Percentiles rank a stretch among this genome's conserved stretches.
phyloP scores from a whole-genome alignment of 768 basidiomycete species.

The Psilocybe tampanensis region DNA sequence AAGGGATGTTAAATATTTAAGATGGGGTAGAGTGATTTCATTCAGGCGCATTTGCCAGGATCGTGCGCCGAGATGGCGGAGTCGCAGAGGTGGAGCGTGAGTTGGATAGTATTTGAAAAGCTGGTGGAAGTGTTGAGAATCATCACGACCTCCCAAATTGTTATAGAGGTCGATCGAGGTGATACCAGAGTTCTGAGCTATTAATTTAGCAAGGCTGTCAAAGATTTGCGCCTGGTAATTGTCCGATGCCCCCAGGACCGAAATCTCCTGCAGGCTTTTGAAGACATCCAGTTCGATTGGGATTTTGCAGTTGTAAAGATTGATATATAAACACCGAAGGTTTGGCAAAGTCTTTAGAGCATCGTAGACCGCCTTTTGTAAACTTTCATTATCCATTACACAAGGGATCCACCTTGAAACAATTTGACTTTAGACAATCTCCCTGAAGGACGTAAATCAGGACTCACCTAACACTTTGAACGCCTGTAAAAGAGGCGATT shows the following conservation, averaged over 20 bases:
- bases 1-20: not conserved
- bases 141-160: not conserved
- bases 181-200: not conserved
- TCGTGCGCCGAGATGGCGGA: not conserved
- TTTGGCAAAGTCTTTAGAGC: not conserved
- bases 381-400: not conserved
- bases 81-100: not conserved
- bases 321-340: not conserved
- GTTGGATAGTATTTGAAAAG: conserved; percentile 1
- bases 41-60: not conserved
- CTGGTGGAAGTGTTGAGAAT: not conserved
- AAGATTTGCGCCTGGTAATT: not conserved
- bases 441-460: not conserved
- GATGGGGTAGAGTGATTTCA: not conserved
- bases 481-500: not conserved
- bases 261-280: not conserved
- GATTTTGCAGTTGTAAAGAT: not conserved
- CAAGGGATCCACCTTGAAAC: not conserved
- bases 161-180: not conserved
- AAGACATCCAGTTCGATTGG: not conserved
- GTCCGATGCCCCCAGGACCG: not conserved
- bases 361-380: not conserved
- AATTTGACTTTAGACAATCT: not conserved
- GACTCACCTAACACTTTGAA: not conserved
- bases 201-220: not conserved